phyloP scores from a whole-genome alignment of 495 filamentous ascomycete genomes.

The Darksidea phi region DNA sequence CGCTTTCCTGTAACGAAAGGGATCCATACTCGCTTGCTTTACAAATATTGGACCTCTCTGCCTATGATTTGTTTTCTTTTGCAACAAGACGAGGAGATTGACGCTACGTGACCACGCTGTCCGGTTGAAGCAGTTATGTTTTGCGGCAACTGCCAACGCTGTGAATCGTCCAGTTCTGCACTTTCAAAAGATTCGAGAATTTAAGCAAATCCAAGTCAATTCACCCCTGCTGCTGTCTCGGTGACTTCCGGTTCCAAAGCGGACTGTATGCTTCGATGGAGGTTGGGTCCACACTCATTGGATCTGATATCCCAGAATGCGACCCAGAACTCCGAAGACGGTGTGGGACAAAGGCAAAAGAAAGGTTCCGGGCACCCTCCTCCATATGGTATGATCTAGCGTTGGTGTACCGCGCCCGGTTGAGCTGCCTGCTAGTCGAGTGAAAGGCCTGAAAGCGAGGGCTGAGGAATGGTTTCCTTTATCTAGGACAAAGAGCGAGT shows the following conservation, averaged over 20 bases:
- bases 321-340: background rate
- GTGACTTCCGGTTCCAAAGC: background rate
- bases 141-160: too few relatives aligned
- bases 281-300: background rate
- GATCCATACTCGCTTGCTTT: constrained; percentile 21
- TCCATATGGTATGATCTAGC: background rate
- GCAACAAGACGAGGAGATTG: background rate
- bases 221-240: constrained; percentile 7
- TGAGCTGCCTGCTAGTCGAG: constrained; percentile 1
- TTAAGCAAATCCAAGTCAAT: too few relatives aligned
- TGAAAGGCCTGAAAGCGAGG: background rate
- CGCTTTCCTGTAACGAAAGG: constrained; percentile 31
- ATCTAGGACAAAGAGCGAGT: background rate
- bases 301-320: background rate
- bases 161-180: too few relatives aligned
- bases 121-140: too few relatives aligned
- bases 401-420: background rate
- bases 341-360: background rate
- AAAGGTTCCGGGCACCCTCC: background rate
- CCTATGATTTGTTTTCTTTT: background rate
- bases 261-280: background rate
- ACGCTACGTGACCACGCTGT: too few relatives aligned
- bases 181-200: background rate
- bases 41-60: background rate
- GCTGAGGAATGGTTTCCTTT: background rate